These are phyloP conservation scores for Xylona heveae DNA, from an alignment of 495 filamentous ascomycete species.

Conservation along the genomic window DNA sequence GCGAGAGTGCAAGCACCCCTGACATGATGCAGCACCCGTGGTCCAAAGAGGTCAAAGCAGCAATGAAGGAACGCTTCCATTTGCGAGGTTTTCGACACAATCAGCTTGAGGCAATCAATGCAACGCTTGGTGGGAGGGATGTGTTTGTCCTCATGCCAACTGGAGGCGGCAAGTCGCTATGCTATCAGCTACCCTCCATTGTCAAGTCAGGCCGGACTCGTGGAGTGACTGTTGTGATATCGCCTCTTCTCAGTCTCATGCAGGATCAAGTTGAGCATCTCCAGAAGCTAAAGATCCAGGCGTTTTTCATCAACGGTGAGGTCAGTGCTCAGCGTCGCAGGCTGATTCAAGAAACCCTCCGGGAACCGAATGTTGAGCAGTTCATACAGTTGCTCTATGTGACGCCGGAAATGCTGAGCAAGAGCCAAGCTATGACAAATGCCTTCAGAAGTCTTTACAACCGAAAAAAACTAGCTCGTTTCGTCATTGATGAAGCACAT, in stretches of 20 bases:
- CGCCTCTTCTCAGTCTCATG: constrained; percentile 91
- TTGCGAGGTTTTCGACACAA: constrained; percentile 73
- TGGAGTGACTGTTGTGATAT: constrained; percentile 83
- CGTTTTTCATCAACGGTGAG: constrained; percentile 61
- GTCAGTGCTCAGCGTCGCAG: constrained; percentile 29
- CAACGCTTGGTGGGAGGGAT: constrained; percentile 69
- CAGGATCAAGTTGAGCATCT: constrained; percentile 82
- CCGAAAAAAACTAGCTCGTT: constrained; percentile 51
- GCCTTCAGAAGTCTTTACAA: constrained; percentile 39
- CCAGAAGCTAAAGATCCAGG: constrained; percentile 48
- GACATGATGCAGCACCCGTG: constrained; percentile 38
- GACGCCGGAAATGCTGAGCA: constrained; percentile 89
- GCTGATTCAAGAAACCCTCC: constrained; percentile 36
- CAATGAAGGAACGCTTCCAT: constrained; percentile 58
- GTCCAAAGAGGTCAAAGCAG: constrained; percentile 67
- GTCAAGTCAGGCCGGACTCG: constrained; percentile 58
- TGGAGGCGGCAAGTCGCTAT: constrained; percentile 88
- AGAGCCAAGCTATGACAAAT: constrained; percentile 39
- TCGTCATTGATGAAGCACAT: constrained; percentile 96
- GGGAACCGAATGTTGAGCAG: constrained; percentile 38
- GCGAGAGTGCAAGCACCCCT: constrained; percentile 7
- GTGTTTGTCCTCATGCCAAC: constrained; percentile 95
- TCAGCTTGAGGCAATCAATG: constrained; percentile 89
- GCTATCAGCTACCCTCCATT: constrained; percentile 85
- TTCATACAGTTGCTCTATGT: constrained; percentile 74